Conservation (phyloP, 2,329 filamentous ascomycete genomes). For the Macrophomina pseudophaseolina region DNA sequence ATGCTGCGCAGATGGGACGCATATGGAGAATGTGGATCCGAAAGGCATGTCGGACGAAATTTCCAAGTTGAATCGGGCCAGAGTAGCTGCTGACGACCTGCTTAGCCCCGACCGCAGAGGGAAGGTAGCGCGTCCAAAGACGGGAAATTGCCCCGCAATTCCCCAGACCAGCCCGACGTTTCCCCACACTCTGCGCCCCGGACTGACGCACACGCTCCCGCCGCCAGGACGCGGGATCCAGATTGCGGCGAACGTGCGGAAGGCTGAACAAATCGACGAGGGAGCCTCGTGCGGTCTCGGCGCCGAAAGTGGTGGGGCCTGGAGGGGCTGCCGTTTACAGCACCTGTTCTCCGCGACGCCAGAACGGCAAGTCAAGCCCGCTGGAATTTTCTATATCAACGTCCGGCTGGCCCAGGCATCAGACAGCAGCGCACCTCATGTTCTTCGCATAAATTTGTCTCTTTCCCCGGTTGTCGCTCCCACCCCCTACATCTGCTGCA, state of each 20-base stretch:
- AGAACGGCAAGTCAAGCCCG: slow-evolving; percentile 9
- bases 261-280: not conserved
- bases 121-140: not conserved
- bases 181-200: slow-evolving; percentile 18
- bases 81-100: not conserved
- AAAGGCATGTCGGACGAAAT: not conserved
- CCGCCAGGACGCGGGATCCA: slow-evolving; percentile 6
- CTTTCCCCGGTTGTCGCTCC: not conserved
- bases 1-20: not conserved
- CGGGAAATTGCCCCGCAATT: not conserved
- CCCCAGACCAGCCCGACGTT: slow-evolving; percentile 1
- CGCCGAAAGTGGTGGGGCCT: not conserved
- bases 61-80: not conserved
- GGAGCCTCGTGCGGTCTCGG: slow-evolving; percentile 13
- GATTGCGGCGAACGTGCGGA: not conserved
- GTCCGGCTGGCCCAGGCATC: not conserved
- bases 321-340: slow-evolving; percentile 4
- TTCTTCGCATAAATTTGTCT: not conserved
- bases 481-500: too few species aligned
- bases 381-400: slow-evolving; percentile 11
- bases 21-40: not conserved
- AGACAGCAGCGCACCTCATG: not conserved
- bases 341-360: not conserved
- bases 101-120: not conserved
- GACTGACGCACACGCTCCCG: slow-evolving; percentile 12